Evolutionary conservation across 305 asterid species (phyloP).

Genomic region (Fraxinus baroniana): DNA sequence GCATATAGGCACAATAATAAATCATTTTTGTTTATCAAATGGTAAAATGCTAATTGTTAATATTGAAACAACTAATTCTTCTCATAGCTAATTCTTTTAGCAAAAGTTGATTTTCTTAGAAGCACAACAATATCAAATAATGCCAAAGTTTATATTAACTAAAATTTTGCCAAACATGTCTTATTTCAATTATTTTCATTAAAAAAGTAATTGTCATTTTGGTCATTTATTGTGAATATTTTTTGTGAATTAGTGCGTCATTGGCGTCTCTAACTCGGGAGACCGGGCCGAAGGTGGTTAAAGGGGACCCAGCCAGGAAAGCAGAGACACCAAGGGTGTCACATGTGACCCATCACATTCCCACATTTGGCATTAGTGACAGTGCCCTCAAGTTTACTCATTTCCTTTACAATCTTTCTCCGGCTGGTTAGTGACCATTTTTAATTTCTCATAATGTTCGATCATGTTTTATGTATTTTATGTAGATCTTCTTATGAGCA

Average conservation of each 20-base stretch:
- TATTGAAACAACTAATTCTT: neutral
- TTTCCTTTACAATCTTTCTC: conserved; percentile 89
- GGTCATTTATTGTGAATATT: neutral
- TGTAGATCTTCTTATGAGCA: too few species aligned
- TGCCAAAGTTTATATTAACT: neutral
- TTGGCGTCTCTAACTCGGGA: conserved; percentile 88
- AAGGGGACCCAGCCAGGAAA: conserved; percentile 70
- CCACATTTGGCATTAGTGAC: conserved; percentile 53
- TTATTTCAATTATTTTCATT: too few species aligned
- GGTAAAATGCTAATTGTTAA: neutral
- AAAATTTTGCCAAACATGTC: neutral
- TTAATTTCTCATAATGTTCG: neutral
- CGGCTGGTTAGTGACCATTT: conserved; percentile 55
- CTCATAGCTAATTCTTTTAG: neutral
- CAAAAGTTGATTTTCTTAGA: neutral
- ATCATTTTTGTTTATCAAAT: neutral
- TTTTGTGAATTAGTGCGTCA: conserved; percentile 53
- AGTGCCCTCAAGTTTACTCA: conserved; percentile 88
- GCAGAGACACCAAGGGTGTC: conserved; percentile 61
- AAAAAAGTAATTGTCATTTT: neutral
- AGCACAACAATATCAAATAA: neutral
- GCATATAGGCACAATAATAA: neutral
- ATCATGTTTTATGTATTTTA: neutral
- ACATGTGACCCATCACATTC: conserved; percentile 39
- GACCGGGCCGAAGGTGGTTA: conserved; percentile 89